Base-by-base conservation (phyloP, 805 yeast species). In the Teunomyces atbi region DNA sequence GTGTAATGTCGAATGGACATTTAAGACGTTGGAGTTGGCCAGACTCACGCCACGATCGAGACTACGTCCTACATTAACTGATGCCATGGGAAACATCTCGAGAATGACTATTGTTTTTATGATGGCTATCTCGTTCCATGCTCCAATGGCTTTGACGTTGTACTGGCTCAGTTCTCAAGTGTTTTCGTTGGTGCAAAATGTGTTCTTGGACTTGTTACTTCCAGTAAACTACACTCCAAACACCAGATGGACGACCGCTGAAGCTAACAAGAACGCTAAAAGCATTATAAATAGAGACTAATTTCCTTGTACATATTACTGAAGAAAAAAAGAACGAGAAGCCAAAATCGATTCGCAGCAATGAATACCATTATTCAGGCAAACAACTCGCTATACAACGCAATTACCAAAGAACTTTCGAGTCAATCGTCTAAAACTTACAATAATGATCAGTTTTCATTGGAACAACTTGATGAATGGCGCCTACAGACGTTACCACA, bases 131-230 rank as follows among this genome's bases (percentile, higher is more conserved):
- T 76, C 96, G 0, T 79, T 90, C 34, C 94, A 90, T 57, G 95
- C 96, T 0, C 96, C 98, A 0, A 71, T 84, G 23, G 89, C 95
- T 0, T 68, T 91, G 29, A 80, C 85, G 0, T 61, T 89, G n/a
- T 92, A 91, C 66, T 92, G 98, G 99, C 76, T 89, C 26, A 82
- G 92, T 39, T 89, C 97, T 0, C 91, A 89, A 60, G 55, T 76
- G 3, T 91, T 75, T 60, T 90, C 97, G 2, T 66, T 88, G 48
- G 50, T 79, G 0, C 97, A 92, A 57, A 92, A 91, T 61, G 62
- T 85, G 11, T 49, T 86, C 13, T 66, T 92, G 58, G 94, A 91
- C 58, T 68, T 71, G 55, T 64, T 73, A 29, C 66, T 85, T 59
- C 96, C 96, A 1, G 68, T 84, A 18, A 64, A 71, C 41, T 74